A percentile compares a stretch with the other conserved stretches of the same genome.
Conservation (phyloP, 495 filamentous ascomycete species). For the Staphylotrichum tortipilum region DNA sequence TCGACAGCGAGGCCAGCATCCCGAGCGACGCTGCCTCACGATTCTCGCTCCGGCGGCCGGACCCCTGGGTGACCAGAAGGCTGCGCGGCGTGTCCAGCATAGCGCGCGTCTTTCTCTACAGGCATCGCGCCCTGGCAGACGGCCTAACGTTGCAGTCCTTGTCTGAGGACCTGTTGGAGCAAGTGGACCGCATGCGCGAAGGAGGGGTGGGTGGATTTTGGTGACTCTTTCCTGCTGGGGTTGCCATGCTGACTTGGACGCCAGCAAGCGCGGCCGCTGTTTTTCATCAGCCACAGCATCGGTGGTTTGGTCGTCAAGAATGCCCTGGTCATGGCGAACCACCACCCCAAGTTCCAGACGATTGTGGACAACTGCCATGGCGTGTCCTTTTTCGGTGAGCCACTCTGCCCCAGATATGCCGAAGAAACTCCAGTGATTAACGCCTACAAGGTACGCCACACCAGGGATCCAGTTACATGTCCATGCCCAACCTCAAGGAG, state of each 20-base stretch:
- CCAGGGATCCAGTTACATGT: conserved; percentile 57
- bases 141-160: conserved; percentile 41
- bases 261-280: conserved; percentile 41
- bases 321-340: conserved; percentile 44
- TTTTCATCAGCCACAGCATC: conserved; percentile 60
- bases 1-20: conserved; percentile 25
- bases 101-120: conserved; percentile 48
- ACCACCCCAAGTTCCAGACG: conserved; percentile 25
- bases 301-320: conserved; percentile 53
- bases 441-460: conserved; percentile 56
- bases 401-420: background rate
- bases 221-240: background rate
- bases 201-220: conserved; percentile 22
- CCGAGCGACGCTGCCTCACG: conserved; percentile 13
- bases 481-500: conserved; percentile 45
- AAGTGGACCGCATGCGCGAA: conserved; percentile 32
- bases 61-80: conserved; percentile 34
- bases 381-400: conserved; percentile 51
- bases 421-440: conserved; percentile 2
- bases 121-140: conserved; percentile 43
- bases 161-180: conserved; percentile 42
- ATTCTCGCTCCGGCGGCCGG: conserved; percentile 11
- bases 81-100: conserved; percentile 29
- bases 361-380: conserved; percentile 52
- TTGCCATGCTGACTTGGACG: background rate